These are phyloP conservation scores for Gypsophila paniculata DNA, from an alignment of 179 eudicot species.

Conservation along the genomic window DNA sequence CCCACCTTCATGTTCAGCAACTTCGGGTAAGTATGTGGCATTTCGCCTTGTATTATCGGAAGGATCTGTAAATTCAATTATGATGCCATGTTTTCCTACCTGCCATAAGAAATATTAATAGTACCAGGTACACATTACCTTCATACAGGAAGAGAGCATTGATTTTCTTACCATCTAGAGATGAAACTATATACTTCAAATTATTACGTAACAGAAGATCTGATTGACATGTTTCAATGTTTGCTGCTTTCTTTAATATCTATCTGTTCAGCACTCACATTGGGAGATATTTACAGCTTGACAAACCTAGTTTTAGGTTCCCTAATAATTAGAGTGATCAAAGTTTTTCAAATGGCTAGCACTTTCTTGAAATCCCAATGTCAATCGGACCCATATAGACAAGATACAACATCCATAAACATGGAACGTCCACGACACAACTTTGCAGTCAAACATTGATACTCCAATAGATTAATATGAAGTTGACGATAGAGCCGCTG, in stretches of 20 bases:
- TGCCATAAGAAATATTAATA: constrained; percentile 33
- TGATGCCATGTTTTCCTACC: constrained; percentile 93
- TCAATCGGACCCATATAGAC: not conserved
- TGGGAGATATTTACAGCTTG: no score
- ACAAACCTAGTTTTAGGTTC: no score
- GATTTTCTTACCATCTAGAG: not conserved
- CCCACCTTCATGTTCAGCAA: constrained; percentile 86
- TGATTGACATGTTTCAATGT: no score
- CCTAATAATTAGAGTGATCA: not conserved
- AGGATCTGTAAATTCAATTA: constrained; percentile 91
- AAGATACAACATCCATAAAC: not conserved
- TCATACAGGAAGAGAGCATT: not conserved
- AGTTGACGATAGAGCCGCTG: not conserved
- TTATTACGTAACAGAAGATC: no score
- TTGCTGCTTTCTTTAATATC: no score
- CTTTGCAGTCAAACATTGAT: not conserved
- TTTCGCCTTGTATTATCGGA: constrained; percentile 57
- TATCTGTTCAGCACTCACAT: no score
- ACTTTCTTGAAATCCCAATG: not conserved
- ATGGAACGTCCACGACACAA: not conserved
- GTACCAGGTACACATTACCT: not conserved
- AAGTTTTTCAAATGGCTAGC: not conserved
- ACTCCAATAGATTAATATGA: not conserved
- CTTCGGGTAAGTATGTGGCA: constrained; percentile 96
- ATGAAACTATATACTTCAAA: not conserved